Percentiles rank a stretch among this genome's conserved stretches.
phyloP scores from a whole-genome alignment of 2,329 filamentous ascomycete species.

The Talaromyces sp. region DNA sequence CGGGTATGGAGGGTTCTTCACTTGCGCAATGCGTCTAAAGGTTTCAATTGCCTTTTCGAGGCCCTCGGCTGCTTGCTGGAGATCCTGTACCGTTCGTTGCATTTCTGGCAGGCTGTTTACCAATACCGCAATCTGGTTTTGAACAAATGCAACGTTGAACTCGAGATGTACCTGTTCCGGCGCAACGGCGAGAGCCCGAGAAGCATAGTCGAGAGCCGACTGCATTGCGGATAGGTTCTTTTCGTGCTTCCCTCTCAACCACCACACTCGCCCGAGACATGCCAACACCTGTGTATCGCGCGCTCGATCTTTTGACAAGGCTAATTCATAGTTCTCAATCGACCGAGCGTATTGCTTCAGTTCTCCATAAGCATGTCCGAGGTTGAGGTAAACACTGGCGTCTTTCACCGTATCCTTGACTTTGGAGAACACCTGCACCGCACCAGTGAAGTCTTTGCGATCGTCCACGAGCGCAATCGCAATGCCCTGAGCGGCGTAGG shows the following conservation, averaged over 20 bases:
- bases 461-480: constrained; percentile 93
- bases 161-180: constrained; percentile 86
- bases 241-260: constrained; percentile 71
- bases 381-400: constrained; percentile 81
- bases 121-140: constrained; percentile 84
- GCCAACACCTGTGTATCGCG: constrained; percentile 76
- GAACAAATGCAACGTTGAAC: constrained; percentile 97
- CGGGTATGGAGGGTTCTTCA: constrained; percentile 75
- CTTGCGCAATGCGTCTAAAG: constrained; percentile 56
- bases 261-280: constrained; percentile 83
- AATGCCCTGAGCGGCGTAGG: constrained; percentile 92
- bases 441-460: constrained; percentile 79
- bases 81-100: constrained; percentile 72
- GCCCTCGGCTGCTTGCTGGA: constrained; percentile 73
- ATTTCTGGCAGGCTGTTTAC: constrained; percentile 71
- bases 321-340: constrained; percentile 89
- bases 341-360: constrained; percentile 84
- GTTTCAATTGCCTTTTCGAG: constrained; percentile 79
- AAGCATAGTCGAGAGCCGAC: constrained; percentile 59
- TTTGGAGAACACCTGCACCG: constrained; percentile 83
- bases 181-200: constrained; percentile 66
- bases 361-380: constrained; percentile 90
- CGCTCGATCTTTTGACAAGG: constrained; percentile 72
- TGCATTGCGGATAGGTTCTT: constrained; percentile 59
- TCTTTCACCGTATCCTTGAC: constrained; percentile 88